These are phyloP conservation scores for Phytophthora cactorum DNA, from an alignment of 352 stramenopile species.

Conservation along the genomic window DNA sequence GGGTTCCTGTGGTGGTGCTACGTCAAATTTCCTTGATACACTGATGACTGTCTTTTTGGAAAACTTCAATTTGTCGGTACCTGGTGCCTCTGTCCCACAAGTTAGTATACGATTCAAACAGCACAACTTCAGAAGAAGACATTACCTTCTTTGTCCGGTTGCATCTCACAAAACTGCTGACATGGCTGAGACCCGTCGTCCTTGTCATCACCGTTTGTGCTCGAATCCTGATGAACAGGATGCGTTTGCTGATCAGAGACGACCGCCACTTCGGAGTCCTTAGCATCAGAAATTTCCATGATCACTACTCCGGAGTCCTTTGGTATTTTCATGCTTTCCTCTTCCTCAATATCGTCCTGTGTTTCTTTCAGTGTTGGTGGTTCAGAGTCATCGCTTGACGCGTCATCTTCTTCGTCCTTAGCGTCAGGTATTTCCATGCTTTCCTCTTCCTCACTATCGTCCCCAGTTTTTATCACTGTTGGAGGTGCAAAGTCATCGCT, in stretches of 20 bases:
- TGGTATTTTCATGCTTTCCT: background rate
- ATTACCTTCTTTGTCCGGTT: conserved; percentile 38
- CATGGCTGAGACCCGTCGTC: conserved; percentile 7
- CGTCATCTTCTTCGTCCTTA: background rate
- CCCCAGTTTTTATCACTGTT: background rate
- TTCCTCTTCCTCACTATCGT: background rate
- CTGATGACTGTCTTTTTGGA: conserved; percentile 29
- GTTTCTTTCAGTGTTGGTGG: background rate
- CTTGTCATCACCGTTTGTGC: conserved; percentile 3
- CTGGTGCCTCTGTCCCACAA: conserved; percentile 2
- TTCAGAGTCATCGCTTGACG: background rate
- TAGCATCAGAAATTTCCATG: conserved; percentile 3
- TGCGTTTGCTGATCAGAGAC: background rate
- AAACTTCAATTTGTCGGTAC: conserved; percentile 13
- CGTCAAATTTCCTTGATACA: conserved; percentile 32
- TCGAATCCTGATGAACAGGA: background rate
- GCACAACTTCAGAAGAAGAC: background rate
- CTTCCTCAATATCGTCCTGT: background rate
- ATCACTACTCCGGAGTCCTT: background rate
- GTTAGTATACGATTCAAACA: conserved; percentile 4
- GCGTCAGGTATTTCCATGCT: conserved; percentile 6
- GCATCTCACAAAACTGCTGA: conserved; percentile 44
- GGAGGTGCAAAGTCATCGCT: conserved; percentile 9
- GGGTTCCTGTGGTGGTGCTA: background rate
- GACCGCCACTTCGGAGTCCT: background rate